Base-by-base conservation (phyloP, 176 grass and related monocot genomes). In the Bolboschoenus planiculmis region DNA sequence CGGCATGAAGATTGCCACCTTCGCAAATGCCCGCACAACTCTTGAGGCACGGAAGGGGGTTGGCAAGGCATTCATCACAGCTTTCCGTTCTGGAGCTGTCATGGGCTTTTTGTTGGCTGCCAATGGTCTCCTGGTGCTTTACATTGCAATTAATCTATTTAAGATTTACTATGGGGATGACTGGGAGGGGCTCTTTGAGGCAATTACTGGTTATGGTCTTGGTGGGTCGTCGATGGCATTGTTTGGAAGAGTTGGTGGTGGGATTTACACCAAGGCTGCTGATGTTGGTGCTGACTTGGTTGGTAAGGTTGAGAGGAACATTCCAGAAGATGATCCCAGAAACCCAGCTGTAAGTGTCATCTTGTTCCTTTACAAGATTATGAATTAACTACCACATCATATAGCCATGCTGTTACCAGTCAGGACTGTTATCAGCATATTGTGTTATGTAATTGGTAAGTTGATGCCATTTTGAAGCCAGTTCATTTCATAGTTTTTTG, bases 91-190 rank as follows among this genome's bases (percentile, higher is more conserved):
- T 86, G 94, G 94, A 85, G 94, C 91, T 83, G 94, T 97, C 26
- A 97, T 97, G 94, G 94, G 94, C 73, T 97, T 97, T 84, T 84
- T 97, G 80, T 92, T 97, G 85, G 94, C 94, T 87, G 94, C 94
- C 5, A 97, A 92, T 87, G 94, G 94, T 21, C 94, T 97, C 79
- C 82, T 97, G 74, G 91, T 97, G 77, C 91, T 97, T 76, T 97
- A 90, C 71, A 67, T 97, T 40, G 83, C 90, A 29, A 97, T 97
- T 61, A 97, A 97, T 85, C 23, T 90, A 61, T 97, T 97, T 29
- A 90, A 90, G 81, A 50, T 97, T 67, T 97, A 97, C 78, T 97
- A 97, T 73, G 94, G 94, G 56, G 94, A 97, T 84, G 94, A 97
- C 75, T 97, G 94, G 94, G 94, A 97, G 29, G 94, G 94, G 11